A percentile compares a stretch with the other conserved stretches of the same genome.
Evolutionary conservation across 768 basidiomycete genomes (phyloP).

Genomic region (Solioccasus polychromus): DNA sequence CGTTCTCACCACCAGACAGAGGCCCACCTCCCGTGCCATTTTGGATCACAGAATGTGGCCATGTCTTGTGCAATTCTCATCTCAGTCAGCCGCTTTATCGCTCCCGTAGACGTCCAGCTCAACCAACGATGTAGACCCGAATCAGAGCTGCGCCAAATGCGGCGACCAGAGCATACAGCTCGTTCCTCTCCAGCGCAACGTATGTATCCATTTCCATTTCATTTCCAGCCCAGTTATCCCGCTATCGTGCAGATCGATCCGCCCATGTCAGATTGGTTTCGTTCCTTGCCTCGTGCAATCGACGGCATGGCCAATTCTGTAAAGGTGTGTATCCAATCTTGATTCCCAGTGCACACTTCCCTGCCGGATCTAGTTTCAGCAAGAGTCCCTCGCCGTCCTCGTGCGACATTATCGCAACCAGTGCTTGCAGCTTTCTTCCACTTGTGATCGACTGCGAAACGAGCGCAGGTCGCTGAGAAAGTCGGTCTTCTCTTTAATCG

Average conservation of each 20-base stretch:
- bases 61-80: slow-evolving; percentile 82
- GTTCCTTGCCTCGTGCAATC: slow-evolving; percentile 54
- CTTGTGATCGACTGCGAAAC: slow-evolving; percentile 30
- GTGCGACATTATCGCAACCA: slow-evolving; percentile 61
- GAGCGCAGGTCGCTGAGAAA: slow-evolving; percentile 52
- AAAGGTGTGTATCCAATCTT: slow-evolving; percentile 44
- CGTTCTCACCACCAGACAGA: slow-evolving; percentile 51
- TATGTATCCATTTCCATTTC: slow-evolving; percentile 36
- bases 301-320: slow-evolving; percentile 65
- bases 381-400: slow-evolving; percentile 68
- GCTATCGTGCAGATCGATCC: slow-evolving; percentile 56
- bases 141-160: slow-evolving; percentile 76
- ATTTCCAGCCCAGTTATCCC: not conserved
- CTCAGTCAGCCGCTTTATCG: slow-evolving; percentile 54
- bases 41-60: slow-evolving; percentile 88
- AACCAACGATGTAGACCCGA: slow-evolving; percentile 43
- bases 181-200: slow-evolving; percentile 71
- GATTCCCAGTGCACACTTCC: not conserved
- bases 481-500: slow-evolving; percentile 32
- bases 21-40: slow-evolving; percentile 64
- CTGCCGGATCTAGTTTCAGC: slow-evolving; percentile 59
- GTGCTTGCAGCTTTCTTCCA: slow-evolving; percentile 43
- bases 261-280: slow-evolving; percentile 84
- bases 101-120: not conserved
- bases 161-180: slow-evolving; percentile 62